phyloP scores from a whole-genome alignment of 768 basidiomycete species.

The Termitomyces sp. region DNA sequence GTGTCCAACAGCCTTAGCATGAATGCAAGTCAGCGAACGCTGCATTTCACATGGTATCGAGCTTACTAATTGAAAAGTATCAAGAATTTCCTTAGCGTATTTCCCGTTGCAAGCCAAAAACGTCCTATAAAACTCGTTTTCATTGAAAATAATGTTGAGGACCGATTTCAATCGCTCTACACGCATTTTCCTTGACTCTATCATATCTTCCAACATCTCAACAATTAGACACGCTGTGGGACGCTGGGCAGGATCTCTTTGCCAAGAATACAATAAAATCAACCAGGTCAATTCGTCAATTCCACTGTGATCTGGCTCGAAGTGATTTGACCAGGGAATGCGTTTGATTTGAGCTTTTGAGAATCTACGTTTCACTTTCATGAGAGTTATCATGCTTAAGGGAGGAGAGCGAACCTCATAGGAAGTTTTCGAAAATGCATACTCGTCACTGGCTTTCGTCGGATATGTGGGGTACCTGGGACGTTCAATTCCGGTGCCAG shows the following conservation, averaged over 20 bases:
- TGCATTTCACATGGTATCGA: not conserved
- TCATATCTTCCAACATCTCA: not conserved
- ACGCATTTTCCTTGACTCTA: not conserved
- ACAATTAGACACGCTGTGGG: not conserved
- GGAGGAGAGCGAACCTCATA: slow-evolving; percentile 1
- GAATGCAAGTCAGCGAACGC: not conserved
- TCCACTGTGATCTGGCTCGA: not conserved
- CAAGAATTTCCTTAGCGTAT: not conserved
- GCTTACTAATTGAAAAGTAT: slow-evolving; percentile 2
- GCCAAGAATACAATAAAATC: not conserved
- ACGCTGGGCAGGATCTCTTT: not conserved
- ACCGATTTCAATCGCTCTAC: not conserved
- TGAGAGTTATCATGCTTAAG: not conserved
- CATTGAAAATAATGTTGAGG: not conserved
- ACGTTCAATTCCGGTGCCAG: not conserved
- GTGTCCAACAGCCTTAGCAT: slow-evolving; percentile 4
- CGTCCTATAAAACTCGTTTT: not conserved
- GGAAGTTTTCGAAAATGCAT: slow-evolving; percentile 6
- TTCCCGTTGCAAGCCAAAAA: not conserved
- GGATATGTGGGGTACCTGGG: not conserved
- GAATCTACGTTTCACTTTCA: no score
- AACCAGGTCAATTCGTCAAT: not conserved
- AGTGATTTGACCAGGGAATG: not conserved
- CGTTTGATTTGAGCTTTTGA: not conserved
- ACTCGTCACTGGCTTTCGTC: slow-evolving; percentile 7